phyloP scores from a whole-genome alignment of 2,329 filamentous ascomycete species.

The Colletotrichum chlorophyti region DNA sequence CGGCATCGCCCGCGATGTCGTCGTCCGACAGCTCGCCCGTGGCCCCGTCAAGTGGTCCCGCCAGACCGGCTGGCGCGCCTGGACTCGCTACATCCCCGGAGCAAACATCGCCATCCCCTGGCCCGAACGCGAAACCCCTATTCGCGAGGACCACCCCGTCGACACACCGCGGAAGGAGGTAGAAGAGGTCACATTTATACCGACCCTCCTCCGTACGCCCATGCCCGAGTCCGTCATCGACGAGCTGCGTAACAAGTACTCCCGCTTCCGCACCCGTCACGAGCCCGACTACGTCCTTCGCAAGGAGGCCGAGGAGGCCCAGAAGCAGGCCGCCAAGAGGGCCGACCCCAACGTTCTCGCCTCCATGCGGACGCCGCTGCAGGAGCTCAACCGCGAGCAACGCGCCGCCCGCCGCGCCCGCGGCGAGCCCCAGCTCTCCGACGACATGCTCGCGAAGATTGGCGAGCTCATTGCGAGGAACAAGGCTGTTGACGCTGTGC shows the following conservation, averaged over 20 bases:
- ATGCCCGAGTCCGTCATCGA: slow-evolving; percentile 82
- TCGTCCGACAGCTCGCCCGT: slow-evolving; percentile 75
- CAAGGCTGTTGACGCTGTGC: slow-evolving; percentile 39
- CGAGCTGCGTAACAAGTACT: slow-evolving; percentile 85
- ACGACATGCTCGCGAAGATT: slow-evolving; percentile 68
- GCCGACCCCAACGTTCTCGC: slow-evolving; percentile 48
- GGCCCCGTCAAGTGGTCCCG: slow-evolving; percentile 55
- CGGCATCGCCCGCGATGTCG: slow-evolving; percentile 72
- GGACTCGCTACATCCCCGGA: slow-evolving; percentile 70
- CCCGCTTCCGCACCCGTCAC: slow-evolving; percentile 81
- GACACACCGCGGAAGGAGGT: slow-evolving; percentile 82
- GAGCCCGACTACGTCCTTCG: slow-evolving; percentile 73
- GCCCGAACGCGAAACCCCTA: slow-evolving; percentile 63
- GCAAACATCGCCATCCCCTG: slow-evolving; percentile 78
- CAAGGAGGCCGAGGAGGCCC: slow-evolving; percentile 65
- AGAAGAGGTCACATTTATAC: slow-evolving; percentile 77
- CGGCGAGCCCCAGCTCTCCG: slow-evolving; percentile 62
- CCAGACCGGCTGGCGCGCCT: slow-evolving; percentile 49
- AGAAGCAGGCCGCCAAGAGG: slow-evolving; percentile 61
- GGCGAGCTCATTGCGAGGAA: slow-evolving; percentile 67
- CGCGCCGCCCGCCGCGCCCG: slow-evolving; percentile 56
- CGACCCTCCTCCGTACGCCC: slow-evolving; percentile 78
- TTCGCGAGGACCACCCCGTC: slow-evolving; percentile 58
- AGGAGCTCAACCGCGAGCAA: slow-evolving; percentile 65
- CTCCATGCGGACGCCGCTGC: slow-evolving; percentile 61